These are phyloP conservation scores for Candida koratica DNA, from an alignment of 805 yeast genomes.

Conservation along the genomic window DNA sequence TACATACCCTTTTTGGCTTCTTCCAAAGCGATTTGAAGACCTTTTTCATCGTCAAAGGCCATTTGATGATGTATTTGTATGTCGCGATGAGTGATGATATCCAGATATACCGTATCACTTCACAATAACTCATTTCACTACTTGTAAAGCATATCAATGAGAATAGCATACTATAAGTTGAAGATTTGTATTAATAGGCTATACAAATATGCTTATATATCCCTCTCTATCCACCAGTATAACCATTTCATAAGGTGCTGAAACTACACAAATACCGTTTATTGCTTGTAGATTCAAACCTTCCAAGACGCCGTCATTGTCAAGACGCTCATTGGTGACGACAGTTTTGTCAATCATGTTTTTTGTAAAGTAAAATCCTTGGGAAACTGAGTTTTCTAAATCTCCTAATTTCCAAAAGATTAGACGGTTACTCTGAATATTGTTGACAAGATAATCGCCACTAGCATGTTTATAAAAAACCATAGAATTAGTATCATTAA, in stretches of 20 bases:
- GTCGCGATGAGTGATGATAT: too few species aligned
- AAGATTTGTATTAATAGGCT: too few species aligned
- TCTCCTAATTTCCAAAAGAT: constrained; percentile 14
- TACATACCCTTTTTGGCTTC: constrained; percentile 60
- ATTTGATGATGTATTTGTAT: too few species aligned
- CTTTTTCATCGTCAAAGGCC: constrained; percentile 58
- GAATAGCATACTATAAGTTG: too few species aligned
- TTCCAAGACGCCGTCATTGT: background rate
- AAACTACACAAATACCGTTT: constrained; percentile 40
- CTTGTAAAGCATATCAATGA: too few species aligned
- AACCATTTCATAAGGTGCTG: constrained; percentile 55
- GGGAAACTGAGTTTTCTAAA: constrained; percentile 11
- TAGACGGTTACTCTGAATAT: constrained; percentile 6
- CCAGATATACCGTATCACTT: too few species aligned
- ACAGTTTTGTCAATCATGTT: constrained; percentile 7
- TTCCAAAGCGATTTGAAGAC: constrained; percentile 66
- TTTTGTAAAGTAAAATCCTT: constrained; percentile 9
- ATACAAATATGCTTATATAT: constrained; percentile 26
- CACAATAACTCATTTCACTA: too few species aligned
- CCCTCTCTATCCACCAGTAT: constrained; percentile 69
- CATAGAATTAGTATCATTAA: constrained; percentile 4
- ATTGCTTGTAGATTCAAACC: constrained; percentile 40
- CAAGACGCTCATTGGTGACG: constrained; percentile 10
- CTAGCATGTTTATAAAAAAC: constrained; percentile 7
- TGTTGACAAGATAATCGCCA: constrained; percentile 9